phyloP scores from a whole-genome alignment of 805 yeast species.

The Schwanniomyces vanrijiae region DNA sequence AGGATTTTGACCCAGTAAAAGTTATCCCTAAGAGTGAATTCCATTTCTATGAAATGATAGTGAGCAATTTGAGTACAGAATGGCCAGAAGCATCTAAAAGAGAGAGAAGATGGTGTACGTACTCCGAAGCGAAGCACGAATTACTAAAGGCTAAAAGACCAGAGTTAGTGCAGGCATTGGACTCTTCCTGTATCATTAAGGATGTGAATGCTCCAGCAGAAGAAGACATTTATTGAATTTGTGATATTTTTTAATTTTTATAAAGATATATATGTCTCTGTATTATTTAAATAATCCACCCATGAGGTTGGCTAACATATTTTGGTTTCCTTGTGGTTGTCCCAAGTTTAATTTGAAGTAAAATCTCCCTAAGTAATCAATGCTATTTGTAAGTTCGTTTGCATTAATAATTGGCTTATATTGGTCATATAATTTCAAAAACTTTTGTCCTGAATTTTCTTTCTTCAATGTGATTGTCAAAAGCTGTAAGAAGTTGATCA shows the following conservation, averaged over 20 bases:
- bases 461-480: conserved; percentile 58
- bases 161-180: conserved; percentile 65
- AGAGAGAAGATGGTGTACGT: conserved; percentile 73
- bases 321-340: conserved; percentile 36
- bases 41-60: conserved; percentile 79
- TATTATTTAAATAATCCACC: conserved; percentile 42
- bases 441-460: conserved; percentile 47
- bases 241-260: not conserved
- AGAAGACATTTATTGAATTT: not conserved
- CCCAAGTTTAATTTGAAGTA: conserved; percentile 59
- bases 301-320: conserved; percentile 64
- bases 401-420: conserved; percentile 41
- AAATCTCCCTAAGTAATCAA: conserved; percentile 58
- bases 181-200: conserved; percentile 50
- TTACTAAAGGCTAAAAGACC: conserved; percentile 57
- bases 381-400: conserved; percentile 41
- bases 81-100: conserved; percentile 80
- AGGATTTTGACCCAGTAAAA: conserved; percentile 31
- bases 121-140: conserved; percentile 63
- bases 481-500: conserved; percentile 70
- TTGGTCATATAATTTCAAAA: conserved; percentile 49
- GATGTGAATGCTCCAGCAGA: conserved; percentile 16
- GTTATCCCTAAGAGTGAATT: conserved; percentile 79
- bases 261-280: not conserved
- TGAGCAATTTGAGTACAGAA: conserved; percentile 49